Conservation (phyloP, 2,329 filamentous ascomycete species). For the Talaromyces islandicus region DNA sequence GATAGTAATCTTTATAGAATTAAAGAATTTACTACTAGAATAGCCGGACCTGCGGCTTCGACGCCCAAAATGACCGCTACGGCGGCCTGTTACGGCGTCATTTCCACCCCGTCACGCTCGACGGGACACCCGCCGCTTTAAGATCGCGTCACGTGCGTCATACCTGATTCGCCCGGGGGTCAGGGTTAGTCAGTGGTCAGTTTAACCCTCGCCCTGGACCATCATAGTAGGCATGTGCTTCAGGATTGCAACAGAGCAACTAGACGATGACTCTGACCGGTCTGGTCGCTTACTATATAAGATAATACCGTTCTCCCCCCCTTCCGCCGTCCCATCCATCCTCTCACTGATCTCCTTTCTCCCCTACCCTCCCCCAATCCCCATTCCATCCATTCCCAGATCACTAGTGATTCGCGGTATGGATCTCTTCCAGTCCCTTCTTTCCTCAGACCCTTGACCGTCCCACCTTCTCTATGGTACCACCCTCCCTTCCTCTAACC, state of each 20-base stretch:
- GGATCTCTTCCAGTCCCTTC: neutral
- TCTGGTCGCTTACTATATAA: conserved; percentile 2
- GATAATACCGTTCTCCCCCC: neutral
- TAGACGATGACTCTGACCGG: neutral
- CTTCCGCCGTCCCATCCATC: neutral
- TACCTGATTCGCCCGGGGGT: conserved; percentile 3
- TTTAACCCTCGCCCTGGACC: neutral
- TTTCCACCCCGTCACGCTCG: conserved; percentile 3
- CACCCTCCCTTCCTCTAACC: conserved; percentile 3
- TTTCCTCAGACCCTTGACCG: neutral
- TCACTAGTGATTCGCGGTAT: neutral
- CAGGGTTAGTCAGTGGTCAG: neutral
- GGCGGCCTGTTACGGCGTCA: conserved; percentile 4
- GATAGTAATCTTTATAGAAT: no score
- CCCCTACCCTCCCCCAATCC: neutral
- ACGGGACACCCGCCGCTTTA: conserved; percentile 1
- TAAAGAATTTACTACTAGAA: conserved; percentile 12
- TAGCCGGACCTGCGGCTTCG: conserved; percentile 4
- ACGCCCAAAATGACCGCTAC: conserved; percentile 1
- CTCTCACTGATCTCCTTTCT: neutral
- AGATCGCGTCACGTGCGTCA: conserved; percentile 1
- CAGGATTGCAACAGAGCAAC: neutral
- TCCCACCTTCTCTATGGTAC: conserved; percentile 7
- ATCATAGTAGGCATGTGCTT: neutral
- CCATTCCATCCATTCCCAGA: neutral